These are phyloP conservation scores for Lactarius deliciosus DNA, from an alignment of 768 basidiomycete species.

Conservation along the genomic window DNA sequence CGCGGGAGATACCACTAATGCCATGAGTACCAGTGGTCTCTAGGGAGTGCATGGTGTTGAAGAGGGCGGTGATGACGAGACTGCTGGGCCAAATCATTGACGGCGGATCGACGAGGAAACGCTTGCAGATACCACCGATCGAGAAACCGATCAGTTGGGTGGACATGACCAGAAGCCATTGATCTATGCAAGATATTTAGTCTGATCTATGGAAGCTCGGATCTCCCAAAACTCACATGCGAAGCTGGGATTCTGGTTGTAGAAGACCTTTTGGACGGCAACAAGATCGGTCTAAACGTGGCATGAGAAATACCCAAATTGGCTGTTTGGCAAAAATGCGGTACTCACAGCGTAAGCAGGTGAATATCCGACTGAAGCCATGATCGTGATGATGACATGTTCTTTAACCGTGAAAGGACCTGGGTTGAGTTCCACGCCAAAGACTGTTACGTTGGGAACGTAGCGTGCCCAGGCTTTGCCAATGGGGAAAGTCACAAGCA, in stretches of 20 bases:
- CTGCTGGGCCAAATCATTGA: constrained; percentile 48
- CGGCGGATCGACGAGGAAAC: constrained; percentile 45
- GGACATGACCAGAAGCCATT: constrained; percentile 43
- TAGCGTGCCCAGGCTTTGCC: constrained; percentile 57
- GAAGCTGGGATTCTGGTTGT: constrained; percentile 42
- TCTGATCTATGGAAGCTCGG: background rate
- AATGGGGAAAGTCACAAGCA: constrained; percentile 65
- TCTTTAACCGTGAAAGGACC: constrained; percentile 77
- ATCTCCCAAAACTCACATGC: constrained; percentile 30
- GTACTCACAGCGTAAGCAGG: constrained; percentile 37
- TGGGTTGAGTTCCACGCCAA: constrained; percentile 56
- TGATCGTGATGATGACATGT: constrained; percentile 52
- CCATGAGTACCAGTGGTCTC: constrained; percentile 44
- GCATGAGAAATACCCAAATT: background rate
- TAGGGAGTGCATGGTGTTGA: constrained; percentile 44
- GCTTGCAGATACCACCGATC: constrained; percentile 43
- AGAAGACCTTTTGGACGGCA: constrained; percentile 47
- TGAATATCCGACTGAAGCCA: constrained; percentile 40
- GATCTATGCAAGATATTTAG: constrained; percentile 26
- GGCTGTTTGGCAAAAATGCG: background rate
- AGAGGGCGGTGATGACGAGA: constrained; percentile 43
- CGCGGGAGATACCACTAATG: constrained; percentile 49
- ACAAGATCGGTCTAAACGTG: constrained; percentile 42
- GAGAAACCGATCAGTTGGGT: constrained; percentile 45
- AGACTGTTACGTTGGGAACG: constrained; percentile 52